Base-by-base conservation (phyloP, 352 stramenopile genomes). In the Phytophthora aleatoria region DNA sequence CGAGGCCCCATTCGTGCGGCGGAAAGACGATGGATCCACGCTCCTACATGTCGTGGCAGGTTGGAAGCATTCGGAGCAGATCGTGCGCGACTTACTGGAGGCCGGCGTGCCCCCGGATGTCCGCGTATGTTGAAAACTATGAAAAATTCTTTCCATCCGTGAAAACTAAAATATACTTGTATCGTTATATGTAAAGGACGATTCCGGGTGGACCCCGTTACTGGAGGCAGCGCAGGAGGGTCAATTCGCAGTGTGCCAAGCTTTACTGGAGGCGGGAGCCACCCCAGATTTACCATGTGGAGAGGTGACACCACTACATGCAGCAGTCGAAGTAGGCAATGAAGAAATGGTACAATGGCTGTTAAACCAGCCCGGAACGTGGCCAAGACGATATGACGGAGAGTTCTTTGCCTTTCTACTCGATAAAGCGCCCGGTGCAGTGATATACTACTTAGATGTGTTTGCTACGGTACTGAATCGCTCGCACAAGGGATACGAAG, bases 191-290 rank as follows among this genome's bases (percentile, higher is more conserved):
- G 1, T 47, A 27, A 50, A 58, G 51, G 51, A 58, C 26, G 57
- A 68, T 30, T 72, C 68, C 10, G 81, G 79, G 20, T 89, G 81
- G 81, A 89, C 77, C 42, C 79, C 81, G 24, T 57, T 88, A 59
- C 75, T 90, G 6, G 81, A 90, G 44, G 81, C 79, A 5, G 75
- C 77, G 4, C 79, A 90, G 44, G 79, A 87, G 61, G 81, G 77
- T 2, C 79, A 85, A 50, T 73, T 85, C 50, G 56, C 43, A 20
- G 78, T 77, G n/a, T 86, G 79, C 33, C 61, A 77, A 47, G 71
- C 77, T 20, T 59, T 89, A 20, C 36, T 89, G 3, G 74, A 69
- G 11, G 57, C 68, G n/a, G 76, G 76, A 13, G 79, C 77, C 8
- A 81, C 58, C 5, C 75, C 77, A 0, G 64, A 87, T 42, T 55